Conservation (phyloP, 306 rosid species). For the Crotalaria pallida region DNA sequence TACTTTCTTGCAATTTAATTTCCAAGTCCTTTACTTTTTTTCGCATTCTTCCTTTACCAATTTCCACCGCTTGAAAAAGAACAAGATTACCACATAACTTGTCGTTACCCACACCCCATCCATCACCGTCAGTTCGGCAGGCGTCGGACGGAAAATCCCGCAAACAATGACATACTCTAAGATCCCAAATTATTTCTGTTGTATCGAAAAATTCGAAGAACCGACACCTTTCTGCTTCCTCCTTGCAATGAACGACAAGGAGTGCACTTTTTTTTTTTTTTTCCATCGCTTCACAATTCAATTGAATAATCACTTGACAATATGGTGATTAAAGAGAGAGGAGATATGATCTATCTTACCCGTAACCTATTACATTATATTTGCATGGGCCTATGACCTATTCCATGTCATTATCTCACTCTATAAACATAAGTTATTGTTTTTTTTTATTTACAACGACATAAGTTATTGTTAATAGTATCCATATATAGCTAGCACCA, state of each 20-base stretch:
- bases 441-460: too few relatives aligned
- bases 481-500: neutral
- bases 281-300: slow-evolving; percentile 24
- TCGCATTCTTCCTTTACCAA: too few relatives aligned
- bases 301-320: slow-evolving; percentile 7
- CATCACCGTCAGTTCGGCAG: too few relatives aligned
- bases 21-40: too few relatives aligned
- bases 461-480: neutral
- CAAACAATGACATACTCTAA: slow-evolving; percentile 3
- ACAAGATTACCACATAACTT: too few relatives aligned
- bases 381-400: slow-evolving; percentile 9
- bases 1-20: too few relatives aligned
- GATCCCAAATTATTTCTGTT: slow-evolving; percentile 49
- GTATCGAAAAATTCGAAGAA: slow-evolving; percentile 52
- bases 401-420: neutral
- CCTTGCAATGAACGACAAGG: slow-evolving; percentile 35
- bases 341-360: slow-evolving; percentile 15
- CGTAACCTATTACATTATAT: slow-evolving; percentile 17
- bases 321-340: slow-evolving; percentile 23
- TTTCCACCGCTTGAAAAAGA: too few relatives aligned
- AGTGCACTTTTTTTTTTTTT: slow-evolving; percentile 28
- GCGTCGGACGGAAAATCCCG: too few relatives aligned
- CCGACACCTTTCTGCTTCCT: slow-evolving; percentile 36
- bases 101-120: too few relatives aligned
- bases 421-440: neutral